Evolutionary conservation across 306 rosid species (phyloP).

Genomic region (Casuarina equisetifolia): DNA sequence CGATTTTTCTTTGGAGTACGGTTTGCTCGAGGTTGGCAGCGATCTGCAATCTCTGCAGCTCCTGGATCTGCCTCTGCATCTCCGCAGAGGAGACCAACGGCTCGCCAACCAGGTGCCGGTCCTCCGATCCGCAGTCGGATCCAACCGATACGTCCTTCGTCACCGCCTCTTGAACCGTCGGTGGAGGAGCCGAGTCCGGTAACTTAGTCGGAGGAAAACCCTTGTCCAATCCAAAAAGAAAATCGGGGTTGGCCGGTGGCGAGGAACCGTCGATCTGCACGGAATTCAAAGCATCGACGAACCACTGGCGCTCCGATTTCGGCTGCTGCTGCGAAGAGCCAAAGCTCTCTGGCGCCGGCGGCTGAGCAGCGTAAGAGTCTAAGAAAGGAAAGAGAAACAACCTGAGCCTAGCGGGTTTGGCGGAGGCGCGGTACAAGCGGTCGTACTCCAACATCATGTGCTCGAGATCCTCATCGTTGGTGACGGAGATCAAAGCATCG

Average conservation of each 20-base stretch:
- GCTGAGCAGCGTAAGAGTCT: background rate
- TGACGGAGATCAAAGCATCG: constrained; percentile 83
- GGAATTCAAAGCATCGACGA: constrained; percentile 81
- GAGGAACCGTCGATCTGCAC: constrained; percentile 58
- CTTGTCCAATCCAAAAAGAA: constrained; percentile 74
- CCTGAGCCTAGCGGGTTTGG: constrained; percentile 69
- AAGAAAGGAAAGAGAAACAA: constrained; percentile 59
- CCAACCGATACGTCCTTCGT: constrained; percentile 38
- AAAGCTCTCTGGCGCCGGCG: constrained; percentile 26
- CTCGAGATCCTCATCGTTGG: constrained; percentile 81
- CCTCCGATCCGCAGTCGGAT: constrained; percentile 50
- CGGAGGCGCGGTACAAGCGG: constrained; percentile 60
- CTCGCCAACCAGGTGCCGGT: constrained; percentile 41
- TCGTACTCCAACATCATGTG: constrained; percentile 87
- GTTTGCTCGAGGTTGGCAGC: constrained; percentile 43
- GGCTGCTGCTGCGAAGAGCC: constrained; percentile 23
- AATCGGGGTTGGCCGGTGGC: constrained; percentile 62
- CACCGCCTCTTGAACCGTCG: constrained; percentile 35
- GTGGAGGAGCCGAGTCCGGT: constrained; percentile 32
- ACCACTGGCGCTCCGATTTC: constrained; percentile 73
- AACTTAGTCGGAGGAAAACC: constrained; percentile 36
- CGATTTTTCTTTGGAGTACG: constrained; percentile 37
- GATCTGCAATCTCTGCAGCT: constrained; percentile 51
- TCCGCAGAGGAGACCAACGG: constrained; percentile 39
- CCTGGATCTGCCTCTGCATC: constrained; percentile 58